A percentile compares a stretch with the other conserved stretches of the same genome.
Evolutionary conservation across 306 rosid genomes (phyloP).

Genomic region (Trifolium fragiferum): DNA sequence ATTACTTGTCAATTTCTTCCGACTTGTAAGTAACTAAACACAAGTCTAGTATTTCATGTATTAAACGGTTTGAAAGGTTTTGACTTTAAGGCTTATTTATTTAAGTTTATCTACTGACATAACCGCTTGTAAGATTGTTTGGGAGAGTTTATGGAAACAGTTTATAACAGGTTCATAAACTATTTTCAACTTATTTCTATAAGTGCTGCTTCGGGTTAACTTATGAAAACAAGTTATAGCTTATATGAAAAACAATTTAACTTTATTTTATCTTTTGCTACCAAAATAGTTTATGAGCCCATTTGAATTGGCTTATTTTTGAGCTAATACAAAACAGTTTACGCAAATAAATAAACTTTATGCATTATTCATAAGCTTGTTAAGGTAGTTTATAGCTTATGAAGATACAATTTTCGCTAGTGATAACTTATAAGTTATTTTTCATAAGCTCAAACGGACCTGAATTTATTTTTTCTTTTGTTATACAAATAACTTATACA

Average conservation of each 20-base stretch:
- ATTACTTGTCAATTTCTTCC: neutral
- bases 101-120: neutral
- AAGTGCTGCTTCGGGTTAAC: neutral
- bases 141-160: neutral
- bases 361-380: too few relatives aligned
- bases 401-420: too few relatives aligned
- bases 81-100: neutral
- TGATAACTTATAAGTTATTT: too few relatives aligned
- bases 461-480: too few relatives aligned
- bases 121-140: neutral
- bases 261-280: neutral
- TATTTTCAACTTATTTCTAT: neutral
- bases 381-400: too few relatives aligned
- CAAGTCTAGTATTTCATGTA: neutral
- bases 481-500: too few relatives aligned
- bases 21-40: slow-evolving; percentile 18
- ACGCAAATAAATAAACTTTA: too few relatives aligned
- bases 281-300: neutral
- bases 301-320: too few relatives aligned
- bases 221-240: neutral
- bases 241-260: neutral
- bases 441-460: too few relatives aligned
- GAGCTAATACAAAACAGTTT: too few relatives aligned
- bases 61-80: neutral
- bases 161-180: neutral